phyloP scores from a whole-genome alignment of 495 filamentous ascomycete species.

The Penicillium canariense region DNA sequence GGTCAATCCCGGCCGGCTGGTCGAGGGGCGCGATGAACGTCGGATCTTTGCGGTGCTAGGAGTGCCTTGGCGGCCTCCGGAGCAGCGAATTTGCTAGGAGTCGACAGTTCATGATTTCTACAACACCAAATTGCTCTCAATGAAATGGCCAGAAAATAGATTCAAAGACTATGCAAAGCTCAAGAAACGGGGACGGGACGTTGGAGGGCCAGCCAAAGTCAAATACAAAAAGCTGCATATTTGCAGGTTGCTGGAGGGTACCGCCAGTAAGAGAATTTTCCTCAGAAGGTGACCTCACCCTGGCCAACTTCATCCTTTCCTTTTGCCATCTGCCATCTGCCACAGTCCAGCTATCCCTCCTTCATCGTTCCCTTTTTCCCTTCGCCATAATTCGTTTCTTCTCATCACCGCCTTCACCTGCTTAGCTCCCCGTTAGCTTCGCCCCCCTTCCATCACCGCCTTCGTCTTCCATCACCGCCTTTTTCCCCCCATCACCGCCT shows the following conservation, averaged over 20 bases:
- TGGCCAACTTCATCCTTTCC: background rate
- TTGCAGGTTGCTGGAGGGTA: background rate
- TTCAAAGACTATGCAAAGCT: background rate
- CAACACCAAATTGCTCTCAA: background rate
- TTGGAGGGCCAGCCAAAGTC: constrained; percentile 4
- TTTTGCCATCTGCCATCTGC: constrained; percentile 1
- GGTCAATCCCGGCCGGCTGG: constrained; percentile 67
- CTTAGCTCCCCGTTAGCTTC: too few species aligned
- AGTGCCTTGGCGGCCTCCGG: constrained; percentile 82
- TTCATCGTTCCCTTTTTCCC: background rate
- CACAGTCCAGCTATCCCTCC: background rate
- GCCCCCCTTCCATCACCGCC: constrained; percentile 32
- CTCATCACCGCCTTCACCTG: constrained; percentile 35
- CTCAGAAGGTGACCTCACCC: background rate
- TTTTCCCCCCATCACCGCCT: constrained; percentile 43
- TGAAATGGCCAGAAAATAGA: background rate
- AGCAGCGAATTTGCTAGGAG: constrained; percentile 66
- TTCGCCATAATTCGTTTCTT: constrained; percentile 5
- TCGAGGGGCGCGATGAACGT: constrained; percentile 77
- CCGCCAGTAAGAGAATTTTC: constrained; percentile 6
- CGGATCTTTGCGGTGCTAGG: constrained; percentile 83
- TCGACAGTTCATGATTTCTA: background rate
- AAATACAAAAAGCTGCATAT: constrained; percentile 11
- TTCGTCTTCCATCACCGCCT: constrained; percentile 38
- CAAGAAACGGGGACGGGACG: background rate